Conservation (phyloP, 2,329 filamentous ascomycete genomes). For the Ophiosphaerella korrae region DNA sequence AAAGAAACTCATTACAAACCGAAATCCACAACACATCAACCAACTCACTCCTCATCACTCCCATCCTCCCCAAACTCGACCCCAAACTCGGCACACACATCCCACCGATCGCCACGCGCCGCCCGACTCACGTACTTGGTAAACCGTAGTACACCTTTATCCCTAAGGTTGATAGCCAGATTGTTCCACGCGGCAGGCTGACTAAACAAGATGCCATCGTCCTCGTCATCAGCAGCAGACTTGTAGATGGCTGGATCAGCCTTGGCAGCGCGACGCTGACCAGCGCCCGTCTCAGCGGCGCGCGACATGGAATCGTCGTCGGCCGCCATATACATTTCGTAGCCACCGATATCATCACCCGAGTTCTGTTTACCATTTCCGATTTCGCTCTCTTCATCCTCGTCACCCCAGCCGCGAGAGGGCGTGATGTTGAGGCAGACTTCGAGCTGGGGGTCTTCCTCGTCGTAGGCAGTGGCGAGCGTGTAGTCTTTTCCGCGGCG, state of each 20-base stretch:
- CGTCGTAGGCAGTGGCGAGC: constrained; percentile 81
- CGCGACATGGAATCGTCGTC: constrained; percentile 59
- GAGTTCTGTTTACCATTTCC: constrained; percentile 47
- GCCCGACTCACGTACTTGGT: constrained; percentile 91
- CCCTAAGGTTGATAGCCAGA: constrained; percentile 85
- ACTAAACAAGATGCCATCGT: constrained; percentile 73
- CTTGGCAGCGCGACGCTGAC: constrained; percentile 51
- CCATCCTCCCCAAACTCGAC: constrained; percentile 65
- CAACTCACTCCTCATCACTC: constrained; percentile 39
- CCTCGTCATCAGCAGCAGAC: constrained; percentile 65
- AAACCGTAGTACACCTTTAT: constrained; percentile 85
- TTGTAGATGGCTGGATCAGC: constrained; percentile 83
- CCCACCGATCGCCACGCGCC: constrained; percentile 90
- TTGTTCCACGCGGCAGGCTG: constrained; percentile 83
- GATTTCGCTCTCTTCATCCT: constrained; percentile 60
- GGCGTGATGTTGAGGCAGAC: constrained; percentile 88
- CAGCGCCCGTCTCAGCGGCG: constrained; percentile 51
- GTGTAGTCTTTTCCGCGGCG: constrained; percentile 88
- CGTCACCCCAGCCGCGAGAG: constrained; percentile 80
- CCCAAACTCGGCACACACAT: constrained; percentile 79
- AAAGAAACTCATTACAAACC: too few species aligned
- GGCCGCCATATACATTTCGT: constrained; percentile 92
- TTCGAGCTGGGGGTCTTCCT: constrained; percentile 77
- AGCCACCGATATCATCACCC: constrained; percentile 70
- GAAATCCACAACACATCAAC: background rate